These are phyloP conservation scores for Chiua sp. DNA, from an alignment of 1,284 basidiomycete genomes.

Conservation along the genomic window DNA sequence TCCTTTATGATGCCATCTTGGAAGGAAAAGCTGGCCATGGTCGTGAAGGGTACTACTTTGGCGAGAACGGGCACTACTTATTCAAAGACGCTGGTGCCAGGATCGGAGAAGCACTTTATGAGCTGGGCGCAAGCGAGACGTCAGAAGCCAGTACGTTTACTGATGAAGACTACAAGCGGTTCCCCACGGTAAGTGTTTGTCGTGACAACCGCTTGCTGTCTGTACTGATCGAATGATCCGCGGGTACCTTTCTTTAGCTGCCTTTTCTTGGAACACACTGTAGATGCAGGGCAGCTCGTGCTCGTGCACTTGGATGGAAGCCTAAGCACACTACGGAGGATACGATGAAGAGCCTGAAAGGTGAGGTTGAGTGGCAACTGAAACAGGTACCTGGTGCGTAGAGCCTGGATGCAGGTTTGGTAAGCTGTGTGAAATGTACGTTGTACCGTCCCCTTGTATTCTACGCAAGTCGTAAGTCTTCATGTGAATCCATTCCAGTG, in stretches of 20 bases:
- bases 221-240: neutral
- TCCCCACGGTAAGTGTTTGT: slow-evolving; percentile 14
- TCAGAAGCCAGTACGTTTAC: slow-evolving; percentile 40
- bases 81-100: slow-evolving; percentile 35
- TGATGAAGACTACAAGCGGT: slow-evolving; percentile 38
- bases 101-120: slow-evolving; percentile 36
- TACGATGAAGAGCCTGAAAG: slow-evolving; percentile 49
- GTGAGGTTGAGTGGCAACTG: slow-evolving; percentile 44
- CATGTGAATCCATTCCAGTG: neutral
- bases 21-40: slow-evolving; percentile 45
- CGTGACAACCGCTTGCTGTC: neutral
- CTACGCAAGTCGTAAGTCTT: neutral
- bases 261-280: slow-evolving; percentile 58
- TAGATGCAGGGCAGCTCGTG: slow-evolving; percentile 53
- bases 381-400: slow-evolving; percentile 5
- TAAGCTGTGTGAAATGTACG: neutral
- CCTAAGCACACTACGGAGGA: slow-evolving; percentile 52
- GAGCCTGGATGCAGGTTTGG: neutral
- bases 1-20: slow-evolving; percentile 40
- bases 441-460: neutral
- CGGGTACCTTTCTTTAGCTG: slow-evolving; percentile 30
- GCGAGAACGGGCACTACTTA: slow-evolving; percentile 51
- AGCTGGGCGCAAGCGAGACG: slow-evolving; percentile 34
- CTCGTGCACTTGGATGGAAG: slow-evolving; percentile 61
- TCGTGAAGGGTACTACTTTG: slow-evolving; percentile 56